Base-by-base conservation (phyloP, 352 stramenopile species). In the Phytophthora tubulina region DNA sequence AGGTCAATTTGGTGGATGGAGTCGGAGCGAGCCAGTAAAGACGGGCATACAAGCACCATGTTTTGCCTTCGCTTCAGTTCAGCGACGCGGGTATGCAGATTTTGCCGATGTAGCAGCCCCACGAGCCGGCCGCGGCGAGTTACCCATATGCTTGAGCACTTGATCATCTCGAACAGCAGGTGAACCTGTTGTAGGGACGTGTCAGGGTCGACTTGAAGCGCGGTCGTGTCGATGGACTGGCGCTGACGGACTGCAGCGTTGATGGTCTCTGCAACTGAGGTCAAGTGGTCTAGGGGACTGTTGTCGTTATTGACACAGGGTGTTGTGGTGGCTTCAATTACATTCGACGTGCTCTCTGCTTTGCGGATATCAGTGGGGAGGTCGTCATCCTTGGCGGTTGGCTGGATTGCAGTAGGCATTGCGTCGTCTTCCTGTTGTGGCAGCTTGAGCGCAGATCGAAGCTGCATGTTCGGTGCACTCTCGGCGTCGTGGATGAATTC, bases 101-200 rank as follows among this genome's bases (percentile, higher is more conserved):
- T 76, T 41, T 81, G 72, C 13, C 83, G 76, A 17, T 81, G 78
- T 35, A 93, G 82, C 17, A 87, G 68, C 15, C 83, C 86, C 5
- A 88, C 64, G 27, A 93, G 78, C 3, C 72, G 62, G n/a, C 85
- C 85, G 31, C 74, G 88, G 0, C 73, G 79, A 35, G 76, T 88
- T 15, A 89, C 81, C 66, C 82, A 90, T 39, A 90, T 78, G 55
- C 76, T 76, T 35, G 75, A 81, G 72, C 82, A 89, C 57, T 89
- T 86, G 72, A 89, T 82, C 83, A 91, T 88, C 69, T 92, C 84
- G 54, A 94, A 93, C 42, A 93, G 76, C 59, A 92, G 81, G 59
- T 94, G 84, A 33, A 90, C 75, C 13, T 81, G 86, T 60, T 91
- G 76, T 55, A 92, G 56, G 3, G 81, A 80, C 30, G 83, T 84